Conservation (phyloP, 1,284 basidiomycete genomes). For the Ganoderma resinaceum region DNA sequence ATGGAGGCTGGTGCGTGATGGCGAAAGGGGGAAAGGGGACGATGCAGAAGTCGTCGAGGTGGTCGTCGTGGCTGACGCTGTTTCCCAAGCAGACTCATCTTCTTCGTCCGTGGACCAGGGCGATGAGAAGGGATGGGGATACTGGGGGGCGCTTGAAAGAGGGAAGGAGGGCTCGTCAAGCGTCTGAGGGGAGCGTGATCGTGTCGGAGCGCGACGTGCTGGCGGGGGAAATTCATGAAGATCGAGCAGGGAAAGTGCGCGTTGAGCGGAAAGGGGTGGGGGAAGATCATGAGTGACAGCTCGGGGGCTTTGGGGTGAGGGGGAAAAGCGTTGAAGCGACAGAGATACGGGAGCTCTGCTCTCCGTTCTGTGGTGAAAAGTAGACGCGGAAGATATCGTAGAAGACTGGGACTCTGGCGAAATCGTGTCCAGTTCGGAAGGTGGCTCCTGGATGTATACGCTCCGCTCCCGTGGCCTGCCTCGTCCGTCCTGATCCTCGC, state of each 20-base stretch:
- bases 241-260: conserved; percentile 28
- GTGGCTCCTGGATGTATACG: conserved; percentile 35
- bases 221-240: conserved; percentile 37
- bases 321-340: conserved; percentile 54
- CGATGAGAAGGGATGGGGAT: conserved; percentile 42
- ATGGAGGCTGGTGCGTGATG: conserved; percentile 38
- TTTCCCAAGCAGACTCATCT: conserved; percentile 78
- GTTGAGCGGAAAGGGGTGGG: conserved; percentile 31
- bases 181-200: conserved; percentile 32
- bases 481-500: conserved; percentile 49
- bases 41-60: conserved; percentile 61
- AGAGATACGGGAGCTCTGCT: conserved; percentile 32
- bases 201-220: conserved; percentile 25
- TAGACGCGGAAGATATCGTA: conserved; percentile 34
- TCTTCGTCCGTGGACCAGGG: conserved; percentile 76
- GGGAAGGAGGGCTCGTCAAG: conserved; percentile 30
- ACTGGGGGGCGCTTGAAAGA: conserved; percentile 40
- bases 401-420: conserved; percentile 38
- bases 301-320: conserved; percentile 43
- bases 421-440: conserved; percentile 26
- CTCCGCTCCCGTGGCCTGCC: conserved; percentile 64
- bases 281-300: conserved; percentile 40
- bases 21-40: conserved; percentile 46
- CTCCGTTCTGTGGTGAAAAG: conserved; percentile 33
- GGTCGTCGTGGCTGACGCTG: conserved; percentile 66